Base-by-base conservation (phyloP, 352 stramenopile genomes). In the Globisporangium polare region DNA sequence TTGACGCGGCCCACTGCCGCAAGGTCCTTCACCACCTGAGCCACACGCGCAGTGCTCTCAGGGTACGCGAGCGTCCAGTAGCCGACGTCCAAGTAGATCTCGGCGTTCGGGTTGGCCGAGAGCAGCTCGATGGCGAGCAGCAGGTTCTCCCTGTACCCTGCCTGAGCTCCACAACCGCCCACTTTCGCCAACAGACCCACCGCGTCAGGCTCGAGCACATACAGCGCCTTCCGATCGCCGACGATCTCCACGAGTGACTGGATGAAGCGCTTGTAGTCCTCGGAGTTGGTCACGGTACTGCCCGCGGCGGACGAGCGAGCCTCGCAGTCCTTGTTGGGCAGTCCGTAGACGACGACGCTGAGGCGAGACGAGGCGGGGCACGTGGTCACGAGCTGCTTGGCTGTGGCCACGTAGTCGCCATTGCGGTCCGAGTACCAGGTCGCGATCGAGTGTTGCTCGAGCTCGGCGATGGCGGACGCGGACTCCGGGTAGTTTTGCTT, bases 321-420 rank as follows among this genome's bases (percentile, higher is more conserved):
- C 65, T 17, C 63, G 60, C 84, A 93, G 63, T 93, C 84, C 65
- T 93, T 93, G 64, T 83, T 80, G 31, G 84, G 84, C 39, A 93
- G 67, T 17, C 76, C 84, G 55, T 93, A 91, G 3, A 93, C 80
- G 3, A 83, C 77, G 47, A 89, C 74, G 17, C 51, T 84, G 45
- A 89, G 69, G 10, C 78, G 72, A 29, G 71, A 68, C 43, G 74
- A 72, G 27, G 71, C 65, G 1, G 58, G 62, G 31, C 79, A 89
- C 5, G 66, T 31, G 17, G 35, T 65, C 3, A 80, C 76, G 27
- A 89, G 59, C 18, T 52, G 66, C 31, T 69, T 5, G 10, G 59
- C 46, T 6, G 37, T 57, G 3, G 66, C 64, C 2, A 69, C 52
- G 24, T 66, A 56, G 17, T 67, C 52, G 12, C 62, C 72, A 22